Evolutionary conservation across 257 asterid species (phyloP).

Genomic region (Capsicum rhomboideum): DNA sequence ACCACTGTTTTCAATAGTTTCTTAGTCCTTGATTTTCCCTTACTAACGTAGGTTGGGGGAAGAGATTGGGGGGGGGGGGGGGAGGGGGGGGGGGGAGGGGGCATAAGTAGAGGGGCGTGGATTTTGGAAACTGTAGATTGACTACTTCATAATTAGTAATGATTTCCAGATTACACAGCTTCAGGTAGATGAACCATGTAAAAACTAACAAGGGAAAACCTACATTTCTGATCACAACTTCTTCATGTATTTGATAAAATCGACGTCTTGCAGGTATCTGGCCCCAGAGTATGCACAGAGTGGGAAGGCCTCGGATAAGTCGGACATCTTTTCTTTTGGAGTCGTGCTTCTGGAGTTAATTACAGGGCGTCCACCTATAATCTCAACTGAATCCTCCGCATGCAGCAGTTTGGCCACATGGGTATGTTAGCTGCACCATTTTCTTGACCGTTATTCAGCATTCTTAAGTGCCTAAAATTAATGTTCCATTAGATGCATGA

Average conservation of each 20-base stretch:
- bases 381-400: background rate
- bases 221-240: background rate
- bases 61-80: background rate
- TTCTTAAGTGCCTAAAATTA: background rate
- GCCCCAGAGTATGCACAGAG: conserved; percentile 19
- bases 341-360: conserved; percentile 20
- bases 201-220: background rate
- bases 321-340: conserved; percentile 21
- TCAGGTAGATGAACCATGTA: background rate
- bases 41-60: background rate
- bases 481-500: background rate
- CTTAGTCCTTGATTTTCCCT: background rate
- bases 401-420: conserved; percentile 8
- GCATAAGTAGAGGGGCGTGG: background rate
- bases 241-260: background rate
- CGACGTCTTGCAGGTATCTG: conserved; percentile 11
- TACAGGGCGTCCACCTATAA: conserved; percentile 12
- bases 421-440: conserved; percentile 4
- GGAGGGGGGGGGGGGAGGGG: background rate
- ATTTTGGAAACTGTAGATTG: background rate
- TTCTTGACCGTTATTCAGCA: background rate
- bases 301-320: conserved; percentile 17
- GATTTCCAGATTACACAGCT: background rate
- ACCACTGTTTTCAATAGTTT: background rate
- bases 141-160: background rate